These are phyloP conservation scores for Suillus luteus DNA, from an alignment of 768 basidiomycete species.

Conservation along the genomic window DNA sequence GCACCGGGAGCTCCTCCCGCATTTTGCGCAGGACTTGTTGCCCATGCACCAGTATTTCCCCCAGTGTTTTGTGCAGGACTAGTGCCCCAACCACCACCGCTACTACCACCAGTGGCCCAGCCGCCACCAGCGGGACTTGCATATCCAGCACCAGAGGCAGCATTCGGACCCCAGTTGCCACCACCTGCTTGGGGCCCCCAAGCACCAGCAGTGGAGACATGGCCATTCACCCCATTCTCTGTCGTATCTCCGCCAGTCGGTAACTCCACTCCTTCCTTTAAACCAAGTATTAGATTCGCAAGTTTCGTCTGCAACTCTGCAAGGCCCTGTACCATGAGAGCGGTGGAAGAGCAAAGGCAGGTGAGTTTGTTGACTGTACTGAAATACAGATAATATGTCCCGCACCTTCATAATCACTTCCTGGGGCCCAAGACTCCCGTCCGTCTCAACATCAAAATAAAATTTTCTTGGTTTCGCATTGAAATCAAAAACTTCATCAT, in stretches of 20 bases:
- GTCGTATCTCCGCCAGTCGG: conserved; percentile 38
- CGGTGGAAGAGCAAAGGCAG: background rate
- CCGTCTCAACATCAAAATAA: conserved; percentile 94
- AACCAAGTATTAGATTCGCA: conserved; percentile 74
- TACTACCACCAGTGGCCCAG: conserved; percentile 11
- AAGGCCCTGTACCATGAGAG: conserved; percentile 55
- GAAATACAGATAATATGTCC: background rate
- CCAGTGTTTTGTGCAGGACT: conserved; percentile 29
- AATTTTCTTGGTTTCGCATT: conserved; percentile 86
- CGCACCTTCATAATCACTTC: conserved; percentile 85
- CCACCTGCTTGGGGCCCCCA: conserved; percentile 25
- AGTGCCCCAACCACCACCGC: conserved; percentile 32
- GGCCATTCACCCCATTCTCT: conserved; percentile 16
- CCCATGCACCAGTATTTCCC: conserved; percentile 23
- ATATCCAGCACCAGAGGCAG: conserved; percentile 34
- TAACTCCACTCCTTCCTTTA: conserved; percentile 66
- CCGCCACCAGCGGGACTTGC: conserved; percentile 29
- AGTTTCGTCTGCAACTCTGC: conserved; percentile 79
- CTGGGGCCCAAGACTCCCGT: conserved; percentile 85
- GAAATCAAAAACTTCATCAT: conserved; percentile 86
- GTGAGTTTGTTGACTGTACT: background rate
- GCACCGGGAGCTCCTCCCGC: conserved; percentile 25
- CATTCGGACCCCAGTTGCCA: conserved; percentile 32
- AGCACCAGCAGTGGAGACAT: conserved; percentile 21
- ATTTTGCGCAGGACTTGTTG: conserved; percentile 29